Percentiles rank a stretch among this genome's conserved stretches.
These are phyloP conservation scores for Ceratocystis alfenasii DNA, from an alignment of 2,329 filamentous ascomycete species.

Conservation along the genomic window DNA sequence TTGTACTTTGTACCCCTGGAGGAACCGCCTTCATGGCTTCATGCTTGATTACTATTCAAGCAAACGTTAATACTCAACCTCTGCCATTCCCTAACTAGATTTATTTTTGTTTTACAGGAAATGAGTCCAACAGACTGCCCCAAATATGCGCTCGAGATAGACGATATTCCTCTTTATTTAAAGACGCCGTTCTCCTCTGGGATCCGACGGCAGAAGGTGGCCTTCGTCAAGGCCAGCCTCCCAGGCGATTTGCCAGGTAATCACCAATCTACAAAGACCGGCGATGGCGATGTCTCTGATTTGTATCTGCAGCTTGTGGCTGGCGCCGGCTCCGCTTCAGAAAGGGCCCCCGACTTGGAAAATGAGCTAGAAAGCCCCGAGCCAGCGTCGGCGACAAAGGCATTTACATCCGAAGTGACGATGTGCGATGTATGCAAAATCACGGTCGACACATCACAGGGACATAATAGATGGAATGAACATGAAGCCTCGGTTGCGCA, in stretches of 20 bases:
- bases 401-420: slow-evolving; percentile 13
- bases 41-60: not conserved
- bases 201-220: slow-evolving; percentile 41
- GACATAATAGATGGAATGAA: slow-evolving; percentile 24
- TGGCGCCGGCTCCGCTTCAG: slow-evolving; percentile 28
- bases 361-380: not conserved
- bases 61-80: no score
- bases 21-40: not conserved
- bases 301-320: slow-evolving; percentile 57
- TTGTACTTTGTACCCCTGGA: not conserved
- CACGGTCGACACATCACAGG: slow-evolving; percentile 26
- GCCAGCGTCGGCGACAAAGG: not conserved
- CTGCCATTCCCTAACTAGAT: no score
- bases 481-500: slow-evolving; percentile 58
- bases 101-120: not conserved
- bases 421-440: slow-evolving; percentile 32
- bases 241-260: slow-evolving; percentile 25
- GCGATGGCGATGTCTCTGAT: slow-evolving; percentile 30
- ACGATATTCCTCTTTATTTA: slow-evolving; percentile 42
- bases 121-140: not conserved
- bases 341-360: slow-evolving; percentile 10
- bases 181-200: slow-evolving; percentile 45
- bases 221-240: slow-evolving; percentile 45
- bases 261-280: not conserved
- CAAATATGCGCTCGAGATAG: slow-evolving; percentile 29